Evolutionary conservation across 2,329 filamentous ascomycete species (phyloP).

Genomic region (Ophiobolus disseminans): DNA sequence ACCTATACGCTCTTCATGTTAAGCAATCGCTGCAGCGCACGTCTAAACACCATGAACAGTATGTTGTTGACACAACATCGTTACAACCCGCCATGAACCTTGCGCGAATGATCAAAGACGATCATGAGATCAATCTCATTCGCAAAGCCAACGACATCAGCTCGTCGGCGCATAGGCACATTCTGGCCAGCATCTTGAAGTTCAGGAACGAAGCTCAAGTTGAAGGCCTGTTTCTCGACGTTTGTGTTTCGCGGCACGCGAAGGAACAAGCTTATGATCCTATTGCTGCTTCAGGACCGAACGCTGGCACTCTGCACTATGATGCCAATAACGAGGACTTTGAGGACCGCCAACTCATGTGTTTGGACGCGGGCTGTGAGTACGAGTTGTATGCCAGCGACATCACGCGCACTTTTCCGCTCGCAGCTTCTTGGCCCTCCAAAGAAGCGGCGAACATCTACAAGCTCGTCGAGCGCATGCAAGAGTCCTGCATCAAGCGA

Average conservation of each 20-base stretch:
- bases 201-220: slow-evolving; percentile 82
- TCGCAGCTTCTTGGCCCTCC: slow-evolving; percentile 72
- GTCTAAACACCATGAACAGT: background rate
- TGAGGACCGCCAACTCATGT: slow-evolving; percentile 72
- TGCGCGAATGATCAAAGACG: slow-evolving; percentile 81
- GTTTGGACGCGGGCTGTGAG: slow-evolving; percentile 88
- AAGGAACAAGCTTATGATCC: slow-evolving; percentile 83
- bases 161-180: slow-evolving; percentile 74
- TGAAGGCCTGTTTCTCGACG: slow-evolving; percentile 76
- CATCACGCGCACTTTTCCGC: slow-evolving; percentile 85
- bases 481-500: slow-evolving; percentile 72
- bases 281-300: slow-evolving; percentile 85
- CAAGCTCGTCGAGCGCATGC: slow-evolving; percentile 80
- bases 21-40: slow-evolving; percentile 10
- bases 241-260: slow-evolving; percentile 75
- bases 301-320: slow-evolving; percentile 88
- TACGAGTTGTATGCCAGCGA: slow-evolving; percentile 87
- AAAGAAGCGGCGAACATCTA: slow-evolving; percentile 76
- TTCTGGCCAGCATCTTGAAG: slow-evolving; percentile 68
- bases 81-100: slow-evolving; percentile 78
- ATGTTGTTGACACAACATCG: slow-evolving; percentile 37
- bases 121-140: slow-evolving; percentile 82
- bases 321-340: slow-evolving; percentile 78
- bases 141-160: slow-evolving; percentile 82
- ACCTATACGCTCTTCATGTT: slow-evolving; percentile 47